Conservation (phyloP, 2,329 filamentous ascomycete species). For the Nothomitra cinnamomea region DNA sequence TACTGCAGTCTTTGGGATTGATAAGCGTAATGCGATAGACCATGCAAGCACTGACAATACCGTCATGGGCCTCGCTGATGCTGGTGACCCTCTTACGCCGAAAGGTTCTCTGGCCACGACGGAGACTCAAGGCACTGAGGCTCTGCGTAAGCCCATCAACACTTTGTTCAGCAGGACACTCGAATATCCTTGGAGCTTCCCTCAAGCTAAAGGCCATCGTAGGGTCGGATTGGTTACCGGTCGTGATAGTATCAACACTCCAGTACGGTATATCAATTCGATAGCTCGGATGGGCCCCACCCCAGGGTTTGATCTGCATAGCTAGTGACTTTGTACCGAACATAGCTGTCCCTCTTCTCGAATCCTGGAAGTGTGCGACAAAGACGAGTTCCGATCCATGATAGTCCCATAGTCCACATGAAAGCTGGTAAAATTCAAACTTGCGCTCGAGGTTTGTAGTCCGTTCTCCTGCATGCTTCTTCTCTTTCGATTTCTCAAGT, state of each 20-base stretch:
- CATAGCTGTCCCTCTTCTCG: conserved; percentile 21
- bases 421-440: conserved; percentile 16
- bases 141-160: conserved; percentile 20
- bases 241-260: conserved; percentile 23
- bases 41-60: conserved; percentile 29
- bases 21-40: conserved; percentile 26
- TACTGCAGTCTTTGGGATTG: background rate
- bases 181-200: conserved; percentile 24
- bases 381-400: conserved; percentile 22
- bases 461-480: background rate
- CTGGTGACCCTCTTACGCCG: conserved; percentile 18
- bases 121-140: background rate
- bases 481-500: conserved; percentile 8
- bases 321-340: conserved; percentile 19
- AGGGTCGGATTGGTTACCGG: conserved; percentile 16
- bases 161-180: conserved; percentile 27
- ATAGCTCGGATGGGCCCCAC: conserved; percentile 9
- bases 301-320: conserved; percentile 10
- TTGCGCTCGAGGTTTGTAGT: conserved; percentile 11
- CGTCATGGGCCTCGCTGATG: conserved; percentile 21
- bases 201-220: conserved; percentile 23
- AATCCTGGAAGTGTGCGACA: conserved; percentile 25
- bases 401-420: conserved; percentile 29
- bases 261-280: conserved; percentile 26
- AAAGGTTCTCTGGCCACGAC: conserved; percentile 7